These are phyloP conservation scores for Helotiales sp. DNA, from an alignment of 2,329 filamentous ascomycete genomes.

Conservation along the genomic window DNA sequence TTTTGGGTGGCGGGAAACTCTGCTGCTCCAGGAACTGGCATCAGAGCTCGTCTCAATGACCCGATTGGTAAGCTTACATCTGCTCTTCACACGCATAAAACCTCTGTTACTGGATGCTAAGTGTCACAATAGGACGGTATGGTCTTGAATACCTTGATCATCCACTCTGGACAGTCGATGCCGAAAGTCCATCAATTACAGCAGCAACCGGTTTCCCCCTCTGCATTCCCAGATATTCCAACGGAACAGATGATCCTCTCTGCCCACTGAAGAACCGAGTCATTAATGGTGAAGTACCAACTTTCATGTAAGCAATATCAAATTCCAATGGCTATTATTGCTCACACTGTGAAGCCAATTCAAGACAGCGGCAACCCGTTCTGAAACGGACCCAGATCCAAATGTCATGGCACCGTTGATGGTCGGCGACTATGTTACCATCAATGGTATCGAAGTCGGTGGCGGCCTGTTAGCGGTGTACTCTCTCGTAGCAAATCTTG, in stretches of 20 bases:
- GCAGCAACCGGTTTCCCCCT: conserved; percentile 53
- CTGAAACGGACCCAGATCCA: conserved; percentile 35
- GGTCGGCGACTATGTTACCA: conserved; percentile 42
- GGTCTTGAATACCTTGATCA: conserved; percentile 38
- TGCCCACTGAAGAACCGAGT: conserved; percentile 40
- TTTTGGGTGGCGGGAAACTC: conserved; percentile 17
- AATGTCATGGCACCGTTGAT: conserved; percentile 42
- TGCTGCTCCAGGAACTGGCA: background rate
- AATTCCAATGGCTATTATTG: background rate
- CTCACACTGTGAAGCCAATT: conserved; percentile 3
- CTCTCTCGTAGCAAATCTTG: conserved; percentile 40
- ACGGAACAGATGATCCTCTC: conserved; percentile 35
- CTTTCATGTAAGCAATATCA: background rate
- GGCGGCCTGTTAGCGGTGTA: conserved; percentile 38
- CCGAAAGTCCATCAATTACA: conserved; percentile 47
- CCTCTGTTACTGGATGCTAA: background rate
- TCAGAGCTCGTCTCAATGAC: conserved; percentile 39
- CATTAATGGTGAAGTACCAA: background rate
- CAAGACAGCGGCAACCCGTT: conserved; percentile 12
- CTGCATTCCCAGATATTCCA: conserved; percentile 45
- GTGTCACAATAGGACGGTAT: conserved; percentile 38
- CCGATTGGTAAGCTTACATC: conserved; percentile 28
- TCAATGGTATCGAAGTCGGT: conserved; percentile 36
- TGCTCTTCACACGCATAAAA: background rate
- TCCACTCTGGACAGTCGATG: conserved; percentile 48